Evolutionary conservation across 2,329 filamentous ascomycete genomes (phyloP), one percentile per base, ranked within the genome.

Genomic region (Aspergillus nomiae): DNA sequence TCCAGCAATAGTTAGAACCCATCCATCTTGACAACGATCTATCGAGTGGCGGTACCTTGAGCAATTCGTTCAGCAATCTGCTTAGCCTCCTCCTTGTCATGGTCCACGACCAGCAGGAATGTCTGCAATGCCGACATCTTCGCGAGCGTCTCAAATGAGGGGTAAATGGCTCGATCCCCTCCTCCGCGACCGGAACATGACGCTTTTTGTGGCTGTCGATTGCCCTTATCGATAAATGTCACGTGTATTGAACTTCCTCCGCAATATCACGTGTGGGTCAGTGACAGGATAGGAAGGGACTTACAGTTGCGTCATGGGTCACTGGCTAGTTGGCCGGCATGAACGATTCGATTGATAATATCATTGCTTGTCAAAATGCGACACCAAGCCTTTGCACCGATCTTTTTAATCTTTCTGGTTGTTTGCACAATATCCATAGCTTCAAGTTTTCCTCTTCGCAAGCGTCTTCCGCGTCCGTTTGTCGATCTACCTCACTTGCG

Each of bases 81-180:
- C 60, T 75, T 75, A 41, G 82, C 82, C 69, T 80, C 81, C 58
- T 77, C 73, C 66, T 79, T 81, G 67, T 83, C 76, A 62, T 78
- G 77, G 65, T 83, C 80, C 41, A 81, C 76, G 54, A 78, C 77
- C 69, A 84, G 74, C 73, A 84, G 74, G 67, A 82, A 84, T 28
- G 76, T 78, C 74, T 82, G 81, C 66, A 82, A 70, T 65, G 81
- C 81, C 63, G 80, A 82, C 79, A 82, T 83, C 61, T 70, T 80
- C 64, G 61, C 63, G 61, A 69, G 30, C 30, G 51, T 26, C 30
- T 67, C 46, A 53, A 60, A 58, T 58, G 48, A 63, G 56, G 60
- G 51, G 56, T 38, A 59, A 53, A 30, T 58, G 57, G 43, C 51
- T 55, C 53, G 48, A 54, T 62, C 59, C 59, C 57, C 60, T 59